A percentile compares a stretch with the other conserved stretches of the same genome.
Conservation (phyloP, 2,329 filamentous ascomycete species). For the Phialophora tarda region DNA sequence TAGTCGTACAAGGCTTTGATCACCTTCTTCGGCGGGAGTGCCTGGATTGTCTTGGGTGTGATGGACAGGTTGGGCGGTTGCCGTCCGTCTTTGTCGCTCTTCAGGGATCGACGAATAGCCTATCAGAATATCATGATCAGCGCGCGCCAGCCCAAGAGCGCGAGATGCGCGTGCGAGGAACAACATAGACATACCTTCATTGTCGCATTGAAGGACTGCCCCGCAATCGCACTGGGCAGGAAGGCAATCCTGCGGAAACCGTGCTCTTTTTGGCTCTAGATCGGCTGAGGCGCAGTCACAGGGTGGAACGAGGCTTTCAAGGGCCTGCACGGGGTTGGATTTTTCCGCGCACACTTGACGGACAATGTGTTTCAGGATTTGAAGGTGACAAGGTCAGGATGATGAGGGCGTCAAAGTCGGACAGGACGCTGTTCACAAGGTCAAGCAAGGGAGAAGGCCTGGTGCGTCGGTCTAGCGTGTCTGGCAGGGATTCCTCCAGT, state of each 20-base stretch:
- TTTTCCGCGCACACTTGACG: constrained; percentile 22
- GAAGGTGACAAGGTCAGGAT: constrained; percentile 19
- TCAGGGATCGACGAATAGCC: constrained; percentile 86
- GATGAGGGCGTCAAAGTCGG: constrained; percentile 9
- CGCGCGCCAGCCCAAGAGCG: not conserved
- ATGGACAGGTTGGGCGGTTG: constrained; percentile 70
- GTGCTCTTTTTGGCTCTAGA: constrained; percentile 29
- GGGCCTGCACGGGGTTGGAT: constrained; percentile 24
- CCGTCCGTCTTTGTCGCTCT: constrained; percentile 78
- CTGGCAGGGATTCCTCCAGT: constrained; percentile 13
- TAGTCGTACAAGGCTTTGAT: constrained; percentile 97
- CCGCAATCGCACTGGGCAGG: constrained; percentile 27
- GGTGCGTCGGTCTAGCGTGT: constrained; percentile 10
- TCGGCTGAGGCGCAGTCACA: constrained; percentile 31
- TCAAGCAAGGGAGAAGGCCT: constrained; percentile 19
- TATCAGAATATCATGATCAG: constrained; percentile 46
- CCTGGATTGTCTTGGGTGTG: constrained; percentile 83
- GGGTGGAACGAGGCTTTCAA: constrained; percentile 30
- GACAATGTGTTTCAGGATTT: constrained; percentile 26
- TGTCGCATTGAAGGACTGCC: constrained; percentile 34
- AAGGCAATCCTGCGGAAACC: constrained; percentile 15
- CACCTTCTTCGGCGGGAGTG: constrained; percentile 94
- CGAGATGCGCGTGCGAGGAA: constrained; percentile 5
- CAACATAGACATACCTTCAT: constrained; percentile 35
- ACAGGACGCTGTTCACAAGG: constrained; percentile 5